Percentiles rank a stretch among this genome's conserved stretches.
Evolutionary conservation across 257 asterid genomes (phyloP).

Genomic region (Thymus mandschuricus): DNA sequence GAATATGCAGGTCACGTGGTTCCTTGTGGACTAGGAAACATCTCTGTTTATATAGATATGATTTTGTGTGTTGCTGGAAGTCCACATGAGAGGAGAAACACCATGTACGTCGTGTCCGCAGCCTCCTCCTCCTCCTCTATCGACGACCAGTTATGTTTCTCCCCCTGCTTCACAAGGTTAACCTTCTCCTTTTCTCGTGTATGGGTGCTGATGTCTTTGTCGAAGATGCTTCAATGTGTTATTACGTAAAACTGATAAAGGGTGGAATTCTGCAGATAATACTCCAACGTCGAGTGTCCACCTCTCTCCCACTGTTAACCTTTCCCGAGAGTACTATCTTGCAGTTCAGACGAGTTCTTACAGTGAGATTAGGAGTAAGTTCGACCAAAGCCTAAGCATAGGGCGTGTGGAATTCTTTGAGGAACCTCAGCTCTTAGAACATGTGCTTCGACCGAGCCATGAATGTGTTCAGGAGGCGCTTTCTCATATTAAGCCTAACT

Average conservation of each 20-base stretch:
- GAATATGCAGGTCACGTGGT: constrained; percentile 20
- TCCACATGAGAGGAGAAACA: constrained; percentile 33
- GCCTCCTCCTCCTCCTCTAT: constrained; percentile 39
- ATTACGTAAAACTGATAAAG: constrained; percentile 38
- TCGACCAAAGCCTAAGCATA: constrained; percentile 43
- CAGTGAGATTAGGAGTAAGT: constrained; percentile 59
- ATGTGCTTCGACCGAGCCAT: constrained; percentile 74
- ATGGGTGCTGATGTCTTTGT: background rate
- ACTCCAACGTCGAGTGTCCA: constrained; percentile 64
- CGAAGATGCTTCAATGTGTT: constrained; percentile 1
- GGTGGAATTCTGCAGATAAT: constrained; percentile 43
- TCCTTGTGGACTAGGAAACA: constrained; percentile 18
- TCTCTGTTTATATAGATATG: constrained; percentile 35
- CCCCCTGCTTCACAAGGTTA: constrained; percentile 73
- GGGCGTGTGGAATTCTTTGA: constrained; percentile 43
- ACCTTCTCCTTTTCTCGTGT: constrained; percentile 20
- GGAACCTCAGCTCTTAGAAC: constrained; percentile 55
- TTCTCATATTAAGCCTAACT: constrained; percentile 42
- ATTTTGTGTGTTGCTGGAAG: constrained; percentile 31
- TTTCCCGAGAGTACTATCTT: constrained; percentile 64
- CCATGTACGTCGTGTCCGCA: constrained; percentile 46
- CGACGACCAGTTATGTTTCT: constrained; percentile 45
- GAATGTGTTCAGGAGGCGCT: constrained; percentile 60
- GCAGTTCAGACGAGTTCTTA: constrained; percentile 72
- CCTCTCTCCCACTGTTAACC: constrained; percentile 83